These are phyloP conservation scores for Physcomitrium patens DNA, from an alignment of 225 moss, liverwort and hornwort genomes.

Conservation along the genomic window DNA sequence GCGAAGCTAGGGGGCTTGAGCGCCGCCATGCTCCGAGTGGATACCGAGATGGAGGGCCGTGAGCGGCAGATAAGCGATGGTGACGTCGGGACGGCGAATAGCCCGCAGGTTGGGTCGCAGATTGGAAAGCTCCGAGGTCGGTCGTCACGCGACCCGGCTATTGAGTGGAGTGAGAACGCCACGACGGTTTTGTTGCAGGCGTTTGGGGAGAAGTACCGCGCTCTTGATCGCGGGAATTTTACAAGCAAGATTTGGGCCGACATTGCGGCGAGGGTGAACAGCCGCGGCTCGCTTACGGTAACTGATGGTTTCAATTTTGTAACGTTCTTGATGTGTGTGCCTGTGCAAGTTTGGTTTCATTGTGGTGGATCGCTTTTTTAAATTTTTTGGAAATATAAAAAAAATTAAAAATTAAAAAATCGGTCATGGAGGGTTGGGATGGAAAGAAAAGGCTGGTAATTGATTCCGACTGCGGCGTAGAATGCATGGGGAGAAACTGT, in stretches of 20 bases:
- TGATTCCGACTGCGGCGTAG: no score
- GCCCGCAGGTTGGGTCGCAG: constrained; percentile 42
- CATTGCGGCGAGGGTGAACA: constrained; percentile 55
- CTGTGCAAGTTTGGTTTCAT: neutral
- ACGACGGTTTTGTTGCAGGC: constrained; percentile 54
- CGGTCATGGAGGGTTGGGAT: no score
- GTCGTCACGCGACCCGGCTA: constrained; percentile 45
- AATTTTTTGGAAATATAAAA: no score
- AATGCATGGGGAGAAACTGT: no score
- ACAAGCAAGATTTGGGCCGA: constrained; percentile 72
- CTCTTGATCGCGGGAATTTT: constrained; percentile 65
- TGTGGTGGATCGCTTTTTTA: neutral
- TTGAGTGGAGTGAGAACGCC: constrained; percentile 58
- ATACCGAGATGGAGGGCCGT: constrained; percentile 41
- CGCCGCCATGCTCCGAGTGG: constrained; percentile 45
- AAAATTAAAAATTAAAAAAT: no score
- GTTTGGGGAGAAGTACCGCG: constrained; percentile 64
- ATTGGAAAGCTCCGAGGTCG: constrained; percentile 43
- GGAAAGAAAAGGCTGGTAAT: no score
- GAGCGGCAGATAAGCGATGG: constrained; percentile 48
- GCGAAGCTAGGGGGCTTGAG: constrained; percentile 44
- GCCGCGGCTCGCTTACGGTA: constrained; percentile 45
- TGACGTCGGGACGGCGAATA: constrained; percentile 49
- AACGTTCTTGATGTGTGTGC: no score
- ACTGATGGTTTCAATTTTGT: neutral